Evolutionary conservation across 805 yeast genomes (phyloP), one percentile per base, ranked within the genome.

Genomic region (Candida silvatica): DNA sequence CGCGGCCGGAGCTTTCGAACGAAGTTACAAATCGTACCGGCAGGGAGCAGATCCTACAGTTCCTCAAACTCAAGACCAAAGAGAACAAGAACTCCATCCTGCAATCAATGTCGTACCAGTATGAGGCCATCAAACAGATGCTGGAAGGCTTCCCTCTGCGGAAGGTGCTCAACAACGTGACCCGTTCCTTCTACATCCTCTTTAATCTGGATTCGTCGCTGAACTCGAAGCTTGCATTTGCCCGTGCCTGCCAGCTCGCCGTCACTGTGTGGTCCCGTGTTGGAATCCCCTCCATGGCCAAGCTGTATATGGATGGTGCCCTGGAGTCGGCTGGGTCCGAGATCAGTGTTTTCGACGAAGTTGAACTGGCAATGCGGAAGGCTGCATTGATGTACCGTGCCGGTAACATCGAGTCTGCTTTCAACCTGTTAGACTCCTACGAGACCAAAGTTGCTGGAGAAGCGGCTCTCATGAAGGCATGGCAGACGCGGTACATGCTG

Each of bases 1-100:
- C 73, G 38, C 69, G 78, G 46, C 95, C 95, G 0, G 63, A 69
- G 32, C 49, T 77, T 7, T 52, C 44, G 29, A 32, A 43, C 47
- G 67, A 67, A 46, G 56, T 36, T 42, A 53, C 27, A 66, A 42
- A 44, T 27, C 48, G 43, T 6, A 44, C 71, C 5, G 69, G 80
- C 20, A 75, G 76, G 38, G 78, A 71, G 39, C 88, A 81, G 48
- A 68, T 85, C 9, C 57, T 83, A 17, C 74, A 73, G 37, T 81
- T 80, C 47, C 56, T 80, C 28, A 67, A 73, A 20, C 56, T 67
- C 16, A 73, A 74, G 45, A 67, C 82, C 0, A 71, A 65, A 41
- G 63, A 64, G 35, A 69, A 67, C 9, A 62, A 47, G 26, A 58
- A 75, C 17, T 52, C 64, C 35, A 62, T 56, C 48, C 57, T 69